These are phyloP conservation scores for Litchi chinensis DNA, from an alignment of 345 rosid genomes.

Conservation along the genomic window DNA sequence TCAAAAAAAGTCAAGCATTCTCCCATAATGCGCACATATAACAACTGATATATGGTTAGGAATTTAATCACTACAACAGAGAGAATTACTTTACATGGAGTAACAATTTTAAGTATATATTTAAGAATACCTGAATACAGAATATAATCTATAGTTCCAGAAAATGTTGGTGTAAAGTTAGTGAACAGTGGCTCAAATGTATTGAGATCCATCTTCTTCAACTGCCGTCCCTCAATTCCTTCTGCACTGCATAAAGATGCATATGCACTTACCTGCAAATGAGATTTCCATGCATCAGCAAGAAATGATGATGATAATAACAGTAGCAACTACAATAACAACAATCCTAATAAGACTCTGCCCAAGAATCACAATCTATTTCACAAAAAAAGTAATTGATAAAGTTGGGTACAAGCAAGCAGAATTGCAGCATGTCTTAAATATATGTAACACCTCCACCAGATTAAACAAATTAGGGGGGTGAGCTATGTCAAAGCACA, in stretches of 20 bases:
- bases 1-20: neutral
- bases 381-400: neutral
- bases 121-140: constrained; percentile 20
- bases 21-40: neutral
- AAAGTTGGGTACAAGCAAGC: neutral
- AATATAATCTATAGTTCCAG: constrained; percentile 21
- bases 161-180: neutral
- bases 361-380: neutral
- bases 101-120: neutral
- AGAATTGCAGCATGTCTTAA: neutral
- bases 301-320: neutral
- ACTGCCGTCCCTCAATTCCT: constrained; percentile 12
- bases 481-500: neutral
- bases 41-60: neutral
- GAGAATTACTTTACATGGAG: neutral
- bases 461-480: too few species aligned
- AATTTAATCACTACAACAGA: neutral
- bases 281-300: neutral
- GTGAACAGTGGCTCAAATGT: constrained; percentile 19
- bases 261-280: constrained; percentile 20
- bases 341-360: neutral
- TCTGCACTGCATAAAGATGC: neutral
- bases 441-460: neutral
- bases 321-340: neutral
- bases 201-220: constrained; percentile 9